Base-by-base conservation (phyloP, 345 rosid species). In the Citrus unshiu region DNA sequence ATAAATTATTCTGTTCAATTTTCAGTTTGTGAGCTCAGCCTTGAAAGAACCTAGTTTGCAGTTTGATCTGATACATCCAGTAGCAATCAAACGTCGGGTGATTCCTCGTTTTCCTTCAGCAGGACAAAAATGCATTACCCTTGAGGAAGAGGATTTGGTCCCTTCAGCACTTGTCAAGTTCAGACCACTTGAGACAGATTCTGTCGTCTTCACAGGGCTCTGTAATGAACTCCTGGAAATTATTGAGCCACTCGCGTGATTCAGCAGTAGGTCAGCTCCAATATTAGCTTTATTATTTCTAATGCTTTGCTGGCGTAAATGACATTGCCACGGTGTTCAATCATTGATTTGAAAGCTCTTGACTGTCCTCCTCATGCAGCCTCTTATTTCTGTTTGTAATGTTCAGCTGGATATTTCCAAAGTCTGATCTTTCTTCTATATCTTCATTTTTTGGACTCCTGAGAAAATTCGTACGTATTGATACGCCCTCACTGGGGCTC, bases 151-250 rank as follows among this genome's bases (percentile, higher is more conserved):
- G 68, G 97, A 87, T 54, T 86, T 96, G 85, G 98, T 96, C 75
- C 98, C 99, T 16, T 90, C 98, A 0, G 91, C 97, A 8, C 96
- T 95, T 24, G 79, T 95, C 81, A 92, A 90, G 86, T 93, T 93
- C 84, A 92, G 84, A 79, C 94, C 96, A 0, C 40, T 87, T 0
- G 97, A 94, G 85, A 88, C 97, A 0, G 90, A 91, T 76, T 82
- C 89, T 0, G 72, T 83, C 1, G 91, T 92, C 57, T 95, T 87
- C 87, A 91, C 94, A 22, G 97, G 99, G 21, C 93, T 93, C 69
- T 68, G 84, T 61, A 90, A 91, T 80, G 93, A 92, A 68, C 96
- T 95, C 37, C 82, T 89, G 6, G 83, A 85, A 82, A 88, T 89
- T 77, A 89, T 77, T 7, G 91, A 92, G 76, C 92, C 92, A 25